phyloP scores from a whole-genome alignment of 495 filamentous ascomycete species.

The Xylaria palmicola region DNA sequence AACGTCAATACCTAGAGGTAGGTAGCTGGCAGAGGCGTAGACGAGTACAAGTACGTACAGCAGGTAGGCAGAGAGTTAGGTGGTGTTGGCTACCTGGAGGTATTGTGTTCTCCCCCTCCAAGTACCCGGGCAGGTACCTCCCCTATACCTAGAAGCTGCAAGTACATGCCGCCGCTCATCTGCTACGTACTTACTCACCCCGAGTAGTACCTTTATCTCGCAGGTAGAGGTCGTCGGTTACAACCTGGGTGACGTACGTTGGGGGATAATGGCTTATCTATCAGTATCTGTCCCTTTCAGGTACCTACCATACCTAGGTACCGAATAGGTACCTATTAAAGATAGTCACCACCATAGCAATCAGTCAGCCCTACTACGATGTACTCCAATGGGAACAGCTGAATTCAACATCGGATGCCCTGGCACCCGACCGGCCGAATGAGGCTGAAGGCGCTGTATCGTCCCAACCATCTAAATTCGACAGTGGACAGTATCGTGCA shows the following conservation, averaged over 20 bases:
- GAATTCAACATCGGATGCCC: neutral
- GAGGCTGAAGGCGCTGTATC: neutral
- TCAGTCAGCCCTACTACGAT: slow-evolving; percentile 7
- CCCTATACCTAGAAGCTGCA: too few relatives aligned
- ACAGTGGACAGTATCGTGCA: too few relatives aligned
- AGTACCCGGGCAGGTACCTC: too few relatives aligned
- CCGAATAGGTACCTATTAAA: slow-evolving; percentile 11
- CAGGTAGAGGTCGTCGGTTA: too few relatives aligned
- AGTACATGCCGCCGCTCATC: too few relatives aligned
- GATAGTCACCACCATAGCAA: neutral
- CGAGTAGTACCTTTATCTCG: too few relatives aligned
- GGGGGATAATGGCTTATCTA: neutral
- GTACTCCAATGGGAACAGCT: neutral
- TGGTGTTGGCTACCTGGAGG: too few relatives aligned
- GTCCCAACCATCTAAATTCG: neutral
- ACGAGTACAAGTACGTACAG: neutral
- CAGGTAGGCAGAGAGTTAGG: neutral
- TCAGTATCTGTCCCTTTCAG: neutral
- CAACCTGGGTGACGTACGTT: slow-evolving; percentile 6
- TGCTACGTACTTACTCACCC: neutral
- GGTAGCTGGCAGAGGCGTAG: neutral
- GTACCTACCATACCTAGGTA: neutral
- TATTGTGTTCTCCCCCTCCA: too few relatives aligned
- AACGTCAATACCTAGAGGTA: neutral
- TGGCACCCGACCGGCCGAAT: neutral